These are phyloP conservation scores for Chrysoporthe puriensis DNA, from an alignment of 2,329 filamentous ascomycete genomes.

Conservation along the genomic window DNA sequence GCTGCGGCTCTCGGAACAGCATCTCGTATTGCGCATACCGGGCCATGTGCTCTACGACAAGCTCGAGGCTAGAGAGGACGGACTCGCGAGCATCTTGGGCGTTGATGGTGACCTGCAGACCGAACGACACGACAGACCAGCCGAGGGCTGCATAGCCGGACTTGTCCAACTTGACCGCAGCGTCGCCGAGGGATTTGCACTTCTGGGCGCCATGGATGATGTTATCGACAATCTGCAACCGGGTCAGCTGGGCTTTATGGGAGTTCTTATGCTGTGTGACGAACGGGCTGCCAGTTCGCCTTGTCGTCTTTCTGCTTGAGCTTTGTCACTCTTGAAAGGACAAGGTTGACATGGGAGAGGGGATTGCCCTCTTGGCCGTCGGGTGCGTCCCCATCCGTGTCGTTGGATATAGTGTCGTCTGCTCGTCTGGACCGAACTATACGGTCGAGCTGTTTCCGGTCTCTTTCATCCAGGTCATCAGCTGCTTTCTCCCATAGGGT, in stretches of 20 bases:
- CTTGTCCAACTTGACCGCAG: constrained; percentile 8
- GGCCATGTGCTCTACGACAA: neutral
- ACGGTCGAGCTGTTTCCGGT: neutral
- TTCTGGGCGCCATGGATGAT: neutral
- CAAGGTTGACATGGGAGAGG: neutral
- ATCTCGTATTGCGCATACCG: neutral
- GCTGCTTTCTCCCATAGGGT: neutral
- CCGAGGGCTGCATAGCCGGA: constrained; percentile 6
- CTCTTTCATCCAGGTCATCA: neutral
- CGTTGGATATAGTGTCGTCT: neutral
- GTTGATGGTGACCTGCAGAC: neutral
- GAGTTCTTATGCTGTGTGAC: neutral
- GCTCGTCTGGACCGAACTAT: neutral
- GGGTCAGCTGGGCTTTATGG: neutral
- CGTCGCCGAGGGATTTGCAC: constrained; percentile 3
- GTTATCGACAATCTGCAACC: neutral
- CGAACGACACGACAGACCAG: constrained; percentile 7
- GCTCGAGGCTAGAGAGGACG: constrained; percentile 7
- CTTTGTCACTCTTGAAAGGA: neutral
- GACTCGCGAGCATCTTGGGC: neutral
- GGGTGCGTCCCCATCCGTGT: neutral
- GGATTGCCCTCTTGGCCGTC: neutral
- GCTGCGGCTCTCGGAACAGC: neutral
- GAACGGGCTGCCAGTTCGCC: neutral
- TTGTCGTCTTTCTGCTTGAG: neutral